Evolutionary conservation across 257 asterid species (phyloP), one percentile per base, ranked within the genome.

Genomic region (Solanum corneliomulleri): DNA sequence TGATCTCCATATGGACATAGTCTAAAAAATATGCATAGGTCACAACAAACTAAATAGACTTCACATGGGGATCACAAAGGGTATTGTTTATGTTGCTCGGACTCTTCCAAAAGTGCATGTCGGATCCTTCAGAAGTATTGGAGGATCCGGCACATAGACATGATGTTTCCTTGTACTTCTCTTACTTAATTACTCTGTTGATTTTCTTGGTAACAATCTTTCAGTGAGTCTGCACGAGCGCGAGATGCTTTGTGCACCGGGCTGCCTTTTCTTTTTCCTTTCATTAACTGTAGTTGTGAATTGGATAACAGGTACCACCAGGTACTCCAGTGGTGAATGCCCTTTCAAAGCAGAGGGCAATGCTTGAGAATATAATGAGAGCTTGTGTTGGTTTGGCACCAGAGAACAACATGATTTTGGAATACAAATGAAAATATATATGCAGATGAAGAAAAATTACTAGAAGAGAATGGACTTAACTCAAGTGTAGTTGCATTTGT

Each of bases 311-410:
- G 99, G 99, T 97, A 56, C 99, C 99, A 29, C 99, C 99, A 21
- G 99, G 99, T 29, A 97, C 99, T 7, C 99, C 99, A 0, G 99
- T 97, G 82, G 99, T 97, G 90, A 97, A 97, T 88, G 99, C 99
- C 1, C 94, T 97, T 3, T 93, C 99, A 20, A 97, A 97, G 92
- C 99, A 95, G 88, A 88, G 99, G 86, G 94, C 99, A 21, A 97
- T 97, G 99, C 96, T 97, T 25, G 99, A 97, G 94, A 97, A 97
- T 89, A 97, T 97, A 84, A 5, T 97, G 89, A 94, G 99, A 95
- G 99, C 99, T 85, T 97, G 99, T 86, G 94, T 96, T 87, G 99
- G 99, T 47, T 91, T 97, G 93, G 98, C 99, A 66, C 99, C 99
- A 9, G 99, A 97, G 83, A 97, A 97, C 94, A 97, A 97, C 94